phyloP scores from a whole-genome alignment of 805 yeast species.

The Saccharomycopsis sp. region DNA sequence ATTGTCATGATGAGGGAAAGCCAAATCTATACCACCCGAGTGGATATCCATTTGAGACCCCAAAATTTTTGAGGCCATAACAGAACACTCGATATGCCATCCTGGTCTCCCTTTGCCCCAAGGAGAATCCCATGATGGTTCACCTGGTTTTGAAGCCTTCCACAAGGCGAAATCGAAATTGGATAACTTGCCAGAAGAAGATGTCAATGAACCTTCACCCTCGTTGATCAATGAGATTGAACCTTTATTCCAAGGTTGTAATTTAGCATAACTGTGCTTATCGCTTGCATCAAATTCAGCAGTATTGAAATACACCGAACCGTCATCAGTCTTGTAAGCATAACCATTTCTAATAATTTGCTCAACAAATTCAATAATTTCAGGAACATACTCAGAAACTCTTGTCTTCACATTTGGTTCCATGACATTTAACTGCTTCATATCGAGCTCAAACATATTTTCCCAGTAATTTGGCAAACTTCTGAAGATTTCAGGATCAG shows the following conservation, averaged over 20 bases:
- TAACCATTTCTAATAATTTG: conserved; percentile 70
- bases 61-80: conserved; percentile 87
- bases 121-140: conserved; percentile 89
- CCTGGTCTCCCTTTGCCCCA: conserved; percentile 99
- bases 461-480: conserved; percentile 88
- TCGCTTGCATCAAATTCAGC: conserved; percentile 62
- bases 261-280: conserved; percentile 81
- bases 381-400: conserved; percentile 93
- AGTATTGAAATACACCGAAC: conserved; percentile 95
- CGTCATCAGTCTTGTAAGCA: conserved; percentile 77
- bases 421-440: conserved; percentile 74
- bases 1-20: conserved; percentile 98
- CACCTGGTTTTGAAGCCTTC: conserved; percentile 96
- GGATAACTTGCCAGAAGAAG: conserved; percentile 51
- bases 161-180: conserved; percentile 90
- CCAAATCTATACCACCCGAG: conserved; percentile 94
- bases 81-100: conserved; percentile 99
- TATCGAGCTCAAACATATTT: conserved; percentile 70
- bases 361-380: conserved; percentile 72
- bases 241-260: conserved; percentile 98
- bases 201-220: conserved; percentile 69
- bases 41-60: conserved; percentile 88
- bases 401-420: conserved; percentile 84
- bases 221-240: conserved; percentile 77
- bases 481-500: conserved; percentile 77